Evolutionary conservation across 169 alveolate species (phyloP), one percentile per base, ranked within the genome.

Genomic region (Eimeria tenella): DNA sequence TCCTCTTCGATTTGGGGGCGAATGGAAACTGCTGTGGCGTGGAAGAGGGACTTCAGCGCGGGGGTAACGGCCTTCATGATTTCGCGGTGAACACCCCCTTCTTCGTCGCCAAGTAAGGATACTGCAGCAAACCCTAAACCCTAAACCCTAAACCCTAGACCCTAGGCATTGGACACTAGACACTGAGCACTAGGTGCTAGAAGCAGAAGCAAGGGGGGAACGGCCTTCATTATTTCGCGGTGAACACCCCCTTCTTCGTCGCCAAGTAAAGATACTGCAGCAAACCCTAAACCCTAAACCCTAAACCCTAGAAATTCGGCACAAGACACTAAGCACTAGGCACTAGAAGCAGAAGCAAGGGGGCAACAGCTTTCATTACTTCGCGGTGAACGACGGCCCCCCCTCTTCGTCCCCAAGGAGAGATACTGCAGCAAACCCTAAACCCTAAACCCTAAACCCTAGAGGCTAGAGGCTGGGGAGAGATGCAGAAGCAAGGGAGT

Each of bases 161-260:
- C 77, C 77, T 68, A 68, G 25, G 9, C 77, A 49, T 50, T 68
- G 25, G 9, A 68, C 77, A 31, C 77, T 68, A 68, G 25, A 68
- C 77, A 31, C 50, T 68, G 19, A n/a, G 25, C 75, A 25, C 75
- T 65, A 65, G 23, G 5, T 5, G 52, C 49, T 9, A 65, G 10
- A 56, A 6, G 17, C 63, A 11, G 17, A 58, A 15, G n/a, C 65
- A 1, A 0, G 17, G 17, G 17, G 5, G 65, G 0, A 0, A 31
- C 4, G 50, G 77, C 42, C 42, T 31, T 31, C 42, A 31, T 0
- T 0, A 31, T 31, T 31, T 31, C 42, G 2, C 42, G 2, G 42
- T 2, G 65, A 63, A 75, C 50, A 3, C 21, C 31, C 10, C 81
- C 7, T 7, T n/a, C 21, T 15, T 19, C 62, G 81, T 15, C 50